Evolutionary conservation across 2,329 filamentous ascomycete genomes (phyloP), one percentile per base, ranked within the genome.

Genomic region (Verticillium dahliae): DNA sequence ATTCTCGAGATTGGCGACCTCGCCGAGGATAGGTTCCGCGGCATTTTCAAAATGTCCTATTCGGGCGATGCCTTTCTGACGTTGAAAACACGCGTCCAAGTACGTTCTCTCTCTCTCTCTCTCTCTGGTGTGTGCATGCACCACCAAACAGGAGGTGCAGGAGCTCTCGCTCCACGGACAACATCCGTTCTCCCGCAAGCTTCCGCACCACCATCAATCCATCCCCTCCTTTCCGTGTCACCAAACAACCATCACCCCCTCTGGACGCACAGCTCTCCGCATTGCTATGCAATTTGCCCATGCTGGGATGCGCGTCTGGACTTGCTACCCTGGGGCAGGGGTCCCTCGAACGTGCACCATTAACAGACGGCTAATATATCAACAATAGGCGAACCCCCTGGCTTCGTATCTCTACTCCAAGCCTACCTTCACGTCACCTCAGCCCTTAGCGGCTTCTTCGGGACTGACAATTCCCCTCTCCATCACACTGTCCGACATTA

Each of bases 11-110:
- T 99, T 75, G 95, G 95, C 62, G 95, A 99, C 76, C 81, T 99
- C 73, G 95, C 95, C 60, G 95, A 98, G 78, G 95, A 99, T 80
- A 85, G 94, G 60, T 99, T 99, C 75, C 86, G 95, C 62, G 95
- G 95, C 73, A 98, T 99, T 69, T 99, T 99, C 83, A 98, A 98
- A 77, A 98, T 99, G 94, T 94, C 90, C 74, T 99, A 99, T 75
- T 87, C 90, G 1, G 95, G 95, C 67, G 94, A 99, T 78, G 94
- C 95, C 35, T 98, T 93, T 73, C 78, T 99, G 77, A 98, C 95
- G 33, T 82, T 99, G 65, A 95, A 95, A 75, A 99, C 95, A 62
- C 87, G 92, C 77, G 95, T 99, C 66, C 95, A 99, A 81, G 87
- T 90, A 84, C 66, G 85, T 81, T 68, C 59, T 57, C 33, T 57